Evolutionary conservation across 1,284 basidiomycete species (phyloP).

Genomic region (Cystobasidiaceae sp.): DNA sequence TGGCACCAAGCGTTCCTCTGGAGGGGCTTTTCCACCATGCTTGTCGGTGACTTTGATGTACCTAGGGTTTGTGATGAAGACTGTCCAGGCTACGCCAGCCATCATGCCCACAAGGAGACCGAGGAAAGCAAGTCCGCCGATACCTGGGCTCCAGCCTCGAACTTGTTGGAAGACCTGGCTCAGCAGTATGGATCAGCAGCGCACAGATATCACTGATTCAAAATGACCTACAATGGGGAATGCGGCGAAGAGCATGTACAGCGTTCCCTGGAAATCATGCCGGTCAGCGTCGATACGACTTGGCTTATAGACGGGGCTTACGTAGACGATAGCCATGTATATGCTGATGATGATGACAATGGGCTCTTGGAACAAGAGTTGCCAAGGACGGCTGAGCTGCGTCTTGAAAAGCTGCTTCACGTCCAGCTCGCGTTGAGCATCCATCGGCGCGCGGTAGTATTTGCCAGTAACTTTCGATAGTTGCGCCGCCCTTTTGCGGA

Average conservation of each 20-base stretch:
- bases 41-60: slow-evolving; percentile 31
- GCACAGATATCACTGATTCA: background rate
- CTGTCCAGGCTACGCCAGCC: slow-evolving; percentile 26
- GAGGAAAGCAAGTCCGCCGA: slow-evolving; percentile 37
- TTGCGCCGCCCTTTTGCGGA: slow-evolving; percentile 39
- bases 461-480: slow-evolving; percentile 41
- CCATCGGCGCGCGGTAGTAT: slow-evolving; percentile 41
- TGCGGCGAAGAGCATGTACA: slow-evolving; percentile 21
- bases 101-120: slow-evolving; percentile 33
- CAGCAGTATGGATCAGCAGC: background rate
- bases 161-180: slow-evolving; percentile 33
- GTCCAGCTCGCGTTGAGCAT: slow-evolving; percentile 40
- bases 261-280: background rate
- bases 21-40: slow-evolving; percentile 36
- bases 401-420: slow-evolving; percentile 40
- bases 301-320: background rate
- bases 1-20: slow-evolving; percentile 31
- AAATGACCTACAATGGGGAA: slow-evolving; percentile 19
- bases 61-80: slow-evolving; percentile 37
- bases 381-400: slow-evolving; percentile 42
- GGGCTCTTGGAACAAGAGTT: slow-evolving; percentile 40
- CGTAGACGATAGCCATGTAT: slow-evolving; percentile 48
- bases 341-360: slow-evolving; percentile 38
- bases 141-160: slow-evolving; percentile 34
- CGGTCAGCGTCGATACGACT: background rate